Conservation (phyloP, 768 basidiomycete species). For the Tubosaeta sp. region DNA sequence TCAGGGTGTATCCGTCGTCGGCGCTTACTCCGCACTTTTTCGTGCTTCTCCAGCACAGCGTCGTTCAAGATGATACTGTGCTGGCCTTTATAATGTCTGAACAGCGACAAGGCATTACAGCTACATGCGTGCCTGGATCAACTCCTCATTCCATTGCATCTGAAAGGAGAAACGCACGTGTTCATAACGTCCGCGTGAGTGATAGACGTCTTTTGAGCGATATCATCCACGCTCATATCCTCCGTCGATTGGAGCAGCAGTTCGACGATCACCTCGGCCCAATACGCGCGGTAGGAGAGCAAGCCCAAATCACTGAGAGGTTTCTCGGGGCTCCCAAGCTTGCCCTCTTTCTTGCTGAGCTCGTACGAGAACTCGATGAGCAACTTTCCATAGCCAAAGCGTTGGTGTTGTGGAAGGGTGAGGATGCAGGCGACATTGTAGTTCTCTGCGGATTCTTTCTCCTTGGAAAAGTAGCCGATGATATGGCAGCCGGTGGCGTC, state of each 20-base stretch:
- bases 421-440: constrained; percentile 99
- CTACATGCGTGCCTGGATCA: constrained; percentile 39
- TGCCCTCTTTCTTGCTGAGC: constrained; percentile 92
- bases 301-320: constrained; percentile 93
- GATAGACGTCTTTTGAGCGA: constrained; percentile 92
- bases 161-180: constrained; percentile 62
- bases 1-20: constrained; percentile 76
- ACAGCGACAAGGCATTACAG: constrained; percentile 89
- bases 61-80: constrained; percentile 93
- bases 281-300: constrained; percentile 90
- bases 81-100: constrained; percentile 94
- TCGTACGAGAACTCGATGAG: constrained; percentile 99
- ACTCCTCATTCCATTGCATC: neutral
- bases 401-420: constrained; percentile 97
- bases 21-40: constrained; percentile 76
- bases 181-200: constrained; percentile 97
- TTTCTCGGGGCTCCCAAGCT: constrained; percentile 96
- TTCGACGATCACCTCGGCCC: constrained; percentile 96
- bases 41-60: constrained; percentile 84
- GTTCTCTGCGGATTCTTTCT: constrained; percentile 96
- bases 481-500: constrained; percentile 91
- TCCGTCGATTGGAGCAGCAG: constrained; percentile 65
- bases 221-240: constrained; percentile 92
- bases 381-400: constrained; percentile 91
- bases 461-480: constrained; percentile 98